Conservation (phyloP, 345 rosid species). For the Luvunga scandens region DNA sequence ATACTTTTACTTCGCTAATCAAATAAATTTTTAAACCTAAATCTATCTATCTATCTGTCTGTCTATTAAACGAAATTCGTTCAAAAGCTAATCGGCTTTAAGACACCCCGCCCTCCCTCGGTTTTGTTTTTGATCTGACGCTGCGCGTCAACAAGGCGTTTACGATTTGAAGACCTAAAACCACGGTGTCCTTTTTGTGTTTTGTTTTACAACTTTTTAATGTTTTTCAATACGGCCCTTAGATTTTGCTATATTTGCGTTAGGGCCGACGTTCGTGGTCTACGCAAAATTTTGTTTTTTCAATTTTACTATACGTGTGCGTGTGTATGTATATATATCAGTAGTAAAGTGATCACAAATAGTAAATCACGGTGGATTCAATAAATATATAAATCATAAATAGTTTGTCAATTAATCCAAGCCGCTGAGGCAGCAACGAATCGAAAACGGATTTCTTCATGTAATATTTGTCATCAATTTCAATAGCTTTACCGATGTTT, state of each 20-base stretch:
- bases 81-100: background rate
- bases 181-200: background rate
- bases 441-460: background rate
- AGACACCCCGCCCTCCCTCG: conserved; percentile 1
- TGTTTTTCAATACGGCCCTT: background rate
- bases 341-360: background rate
- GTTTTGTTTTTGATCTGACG: background rate
- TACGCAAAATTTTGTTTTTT: too few relatives aligned
- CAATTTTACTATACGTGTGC: background rate
- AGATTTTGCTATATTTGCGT: background rate
- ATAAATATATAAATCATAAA: background rate
- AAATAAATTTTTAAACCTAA: background rate
- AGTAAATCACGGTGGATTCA: background rate
- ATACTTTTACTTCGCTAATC: background rate
- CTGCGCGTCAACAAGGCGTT: conserved; percentile 16
- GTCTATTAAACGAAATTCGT: background rate
- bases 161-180: conserved; percentile 2
- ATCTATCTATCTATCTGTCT: background rate
- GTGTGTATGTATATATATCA: background rate
- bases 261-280: rapidly evolving
- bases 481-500: background rate
- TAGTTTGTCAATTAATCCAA: background rate
- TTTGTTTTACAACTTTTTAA: background rate
- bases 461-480: background rate
- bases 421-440: background rate